Evolutionary conservation across 2,329 filamentous ascomycete species (phyloP).

Genomic region (Ceratocystis variospora): DNA sequence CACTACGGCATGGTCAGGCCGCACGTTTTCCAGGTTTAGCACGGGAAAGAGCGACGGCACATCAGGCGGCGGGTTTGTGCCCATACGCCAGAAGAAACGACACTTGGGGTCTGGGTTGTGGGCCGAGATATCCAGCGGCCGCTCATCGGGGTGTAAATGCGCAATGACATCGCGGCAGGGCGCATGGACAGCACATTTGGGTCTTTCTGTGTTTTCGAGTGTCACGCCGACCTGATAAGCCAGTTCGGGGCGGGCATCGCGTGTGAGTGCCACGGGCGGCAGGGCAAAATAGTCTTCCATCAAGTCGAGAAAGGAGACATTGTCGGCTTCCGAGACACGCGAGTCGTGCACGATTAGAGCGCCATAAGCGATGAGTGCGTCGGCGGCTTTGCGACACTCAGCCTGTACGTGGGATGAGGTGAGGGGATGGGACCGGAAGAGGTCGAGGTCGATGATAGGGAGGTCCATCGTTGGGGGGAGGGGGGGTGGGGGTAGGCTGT

Average conservation of each 20-base stretch:
- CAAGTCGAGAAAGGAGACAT: slow-evolving; percentile 44
- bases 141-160: slow-evolving; percentile 39
- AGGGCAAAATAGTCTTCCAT: slow-evolving; percentile 53
- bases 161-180: slow-evolving; percentile 44
- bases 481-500: neutral
- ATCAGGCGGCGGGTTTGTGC: slow-evolving; percentile 32
- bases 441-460: slow-evolving; percentile 45
- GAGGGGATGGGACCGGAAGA: slow-evolving; percentile 35
- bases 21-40: slow-evolving; percentile 42
- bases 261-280: slow-evolving; percentile 32
- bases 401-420: slow-evolving; percentile 33
- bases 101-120: slow-evolving; percentile 48
- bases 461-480: slow-evolving; percentile 36
- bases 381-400: slow-evolving; percentile 41
- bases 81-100: slow-evolving; percentile 50
- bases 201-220: slow-evolving; percentile 49
- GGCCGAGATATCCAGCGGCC: slow-evolving; percentile 43
- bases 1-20: slow-evolving; percentile 37
- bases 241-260: slow-evolving; percentile 43
- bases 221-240: slow-evolving; percentile 49
- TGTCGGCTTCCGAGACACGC: slow-evolving; percentile 42
- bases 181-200: slow-evolving; percentile 49
- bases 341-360: slow-evolving; percentile 47
- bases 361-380: slow-evolving; percentile 45
- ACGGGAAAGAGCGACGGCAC: slow-evolving; percentile 37